Evolutionary conservation across 2,329 filamentous ascomycete species (phyloP), one percentile per base, ranked within the genome.

Genomic region (Penicillium expansum): DNA sequence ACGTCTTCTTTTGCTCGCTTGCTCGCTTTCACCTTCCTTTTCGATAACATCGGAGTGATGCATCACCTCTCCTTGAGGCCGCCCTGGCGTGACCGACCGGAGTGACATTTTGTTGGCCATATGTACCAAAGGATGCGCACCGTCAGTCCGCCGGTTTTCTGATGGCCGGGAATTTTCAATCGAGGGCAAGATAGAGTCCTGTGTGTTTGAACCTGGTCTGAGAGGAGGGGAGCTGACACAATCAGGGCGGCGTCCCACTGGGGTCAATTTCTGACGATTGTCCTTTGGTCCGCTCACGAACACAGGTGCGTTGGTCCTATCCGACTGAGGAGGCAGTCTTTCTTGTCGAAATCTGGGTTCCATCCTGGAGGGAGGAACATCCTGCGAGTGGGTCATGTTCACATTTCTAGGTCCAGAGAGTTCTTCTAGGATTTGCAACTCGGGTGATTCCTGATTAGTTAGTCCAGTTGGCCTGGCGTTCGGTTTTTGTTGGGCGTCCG

Each of bases 171-270:
- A 49, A 51, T 48, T 55, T 57, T 76, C 74, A 61, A 76, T 74
- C 33, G 74, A 76, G 16, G 71, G 74, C 14, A 75, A 58, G 45
- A 68, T 67, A 43, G 61, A 66, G 48, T 72, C 68, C 64, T 69
- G 70, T 37, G 61, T 58, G 49, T 62, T 65, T 42, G 59, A 47
- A 38, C 48, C 62, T 50, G 58, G 39, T 43, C 62, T 60, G 50
- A 55, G 44, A 47, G 61, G 60, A 49, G 57, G 58, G 38, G 62
- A 52, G 42, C 45, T 56, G 29, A 59, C 48, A 32, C 56, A 30
- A 35, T 62, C 63, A 44, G 61, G 38, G 13, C 57, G 59, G 43
- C 60, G 57, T 30, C 63, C 59, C 52, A 60, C 45, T 54, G 64
- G 63, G 30, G 55, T 52, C 42, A 61, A 54, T 45, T 48, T 62